These are phyloP conservation scores for Phaeolepiota aurea DNA, from an alignment of 768 basidiomycete genomes.

Conservation along the genomic window DNA sequence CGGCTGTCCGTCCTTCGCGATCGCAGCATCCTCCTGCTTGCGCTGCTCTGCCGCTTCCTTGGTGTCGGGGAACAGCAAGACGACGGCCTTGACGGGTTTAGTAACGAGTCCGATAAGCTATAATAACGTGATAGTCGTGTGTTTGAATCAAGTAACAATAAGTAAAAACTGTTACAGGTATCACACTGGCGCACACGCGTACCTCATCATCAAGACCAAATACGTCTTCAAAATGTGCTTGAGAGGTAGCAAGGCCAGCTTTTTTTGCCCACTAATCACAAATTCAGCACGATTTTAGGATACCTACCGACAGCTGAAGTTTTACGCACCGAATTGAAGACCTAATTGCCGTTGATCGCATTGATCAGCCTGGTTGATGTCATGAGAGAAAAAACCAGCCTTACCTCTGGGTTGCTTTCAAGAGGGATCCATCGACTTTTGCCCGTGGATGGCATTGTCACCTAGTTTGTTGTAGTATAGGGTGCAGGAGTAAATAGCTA, in stretches of 20 bases:
- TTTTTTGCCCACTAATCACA: conserved; percentile 54
- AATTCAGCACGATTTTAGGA: neutral
- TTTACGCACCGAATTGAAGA: conserved; percentile 36
- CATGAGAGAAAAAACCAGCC: neutral
- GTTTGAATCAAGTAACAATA: neutral
- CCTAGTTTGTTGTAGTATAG: neutral
- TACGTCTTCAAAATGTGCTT: conserved; percentile 56
- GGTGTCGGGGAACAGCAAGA: conserved; percentile 75
- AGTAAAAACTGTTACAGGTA: neutral
- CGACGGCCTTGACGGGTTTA: conserved; percentile 71
- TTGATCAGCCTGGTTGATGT: conserved; percentile 1
- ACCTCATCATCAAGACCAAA: conserved; percentile 69
- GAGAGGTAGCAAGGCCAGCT: conserved; percentile 47
- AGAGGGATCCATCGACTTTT: conserved; percentile 61
- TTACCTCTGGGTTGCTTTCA: conserved; percentile 59
- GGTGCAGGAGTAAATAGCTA: no score
- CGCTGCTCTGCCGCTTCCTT: conserved; percentile 39
- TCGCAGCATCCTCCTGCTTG: conserved; percentile 50
- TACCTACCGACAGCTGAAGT: neutral
- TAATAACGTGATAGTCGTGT: neutral
- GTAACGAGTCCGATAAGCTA: conserved; percentile 68
- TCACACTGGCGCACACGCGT: conserved; percentile 7
- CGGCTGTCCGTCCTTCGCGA: conserved; percentile 35
- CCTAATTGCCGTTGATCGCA: no score
- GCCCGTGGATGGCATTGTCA: neutral